Conservation (phyloP, 805 yeast species). For the Ogataea salicorniae region DNA sequence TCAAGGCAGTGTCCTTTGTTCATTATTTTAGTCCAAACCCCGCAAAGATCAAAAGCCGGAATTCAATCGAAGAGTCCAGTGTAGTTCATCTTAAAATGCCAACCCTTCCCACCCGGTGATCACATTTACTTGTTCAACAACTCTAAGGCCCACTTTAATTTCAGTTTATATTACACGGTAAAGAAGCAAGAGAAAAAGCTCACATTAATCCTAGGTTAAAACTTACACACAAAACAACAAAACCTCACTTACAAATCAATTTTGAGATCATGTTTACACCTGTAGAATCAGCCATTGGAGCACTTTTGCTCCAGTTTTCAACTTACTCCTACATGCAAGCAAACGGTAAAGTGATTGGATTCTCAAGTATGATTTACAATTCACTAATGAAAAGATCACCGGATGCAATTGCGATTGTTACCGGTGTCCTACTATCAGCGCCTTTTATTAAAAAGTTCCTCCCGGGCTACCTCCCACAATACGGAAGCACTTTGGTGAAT, state of each 20-base stretch:
- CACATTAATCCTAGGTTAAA: too few relatives aligned
- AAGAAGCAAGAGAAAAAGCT: too few relatives aligned
- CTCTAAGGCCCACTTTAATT: too few relatives aligned
- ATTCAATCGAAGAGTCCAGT: too few relatives aligned
- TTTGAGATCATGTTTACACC: conserved; percentile 38
- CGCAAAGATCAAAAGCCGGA: too few relatives aligned
- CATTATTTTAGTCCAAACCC: too few relatives aligned
- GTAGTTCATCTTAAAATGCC: too few relatives aligned
- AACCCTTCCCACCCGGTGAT: too few relatives aligned
- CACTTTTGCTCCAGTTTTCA: conserved; percentile 40
- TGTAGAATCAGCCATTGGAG: conserved; percentile 40
- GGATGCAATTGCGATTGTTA: conserved; percentile 27
- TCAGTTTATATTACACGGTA: too few relatives aligned
- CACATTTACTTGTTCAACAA: too few relatives aligned
- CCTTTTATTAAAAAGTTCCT: conserved; percentile 15
- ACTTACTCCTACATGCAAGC: conserved; percentile 37
- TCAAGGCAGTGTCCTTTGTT: too few relatives aligned
- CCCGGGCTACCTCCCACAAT: conserved; percentile 24
- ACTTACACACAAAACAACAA: not conserved
- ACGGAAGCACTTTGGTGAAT: not conserved
- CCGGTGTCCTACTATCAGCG: conserved; percentile 33
- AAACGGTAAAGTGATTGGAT: conserved; percentile 41
- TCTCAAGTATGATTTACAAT: conserved; percentile 39
- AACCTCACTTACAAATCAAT: not conserved
- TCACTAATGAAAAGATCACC: conserved; percentile 23